Conservation (phyloP, 148 eudicot genomes). For the Rhododendron griersonianum region DNA sequence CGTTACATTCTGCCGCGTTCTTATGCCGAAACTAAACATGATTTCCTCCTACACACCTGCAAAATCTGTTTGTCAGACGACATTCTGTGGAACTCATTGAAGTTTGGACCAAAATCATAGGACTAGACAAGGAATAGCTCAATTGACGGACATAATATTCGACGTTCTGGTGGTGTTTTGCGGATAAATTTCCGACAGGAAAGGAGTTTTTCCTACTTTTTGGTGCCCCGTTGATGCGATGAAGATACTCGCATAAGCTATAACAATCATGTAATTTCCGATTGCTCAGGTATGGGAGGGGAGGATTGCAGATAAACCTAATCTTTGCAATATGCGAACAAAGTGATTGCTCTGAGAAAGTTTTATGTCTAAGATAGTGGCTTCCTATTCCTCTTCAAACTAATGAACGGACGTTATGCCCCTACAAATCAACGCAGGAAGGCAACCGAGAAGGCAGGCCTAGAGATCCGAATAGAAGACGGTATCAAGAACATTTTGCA, state of each 20-base stretch:
- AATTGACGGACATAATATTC: neutral
- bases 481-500: neutral
- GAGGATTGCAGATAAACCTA: neutral
- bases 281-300: neutral
- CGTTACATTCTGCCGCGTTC: conserved; percentile 35
- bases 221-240: neutral
- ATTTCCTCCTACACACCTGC: conserved; percentile 14
- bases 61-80: neutral
- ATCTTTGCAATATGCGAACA: neutral
- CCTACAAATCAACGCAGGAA: no score
- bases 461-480: neutral
- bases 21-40: conserved; percentile 33
- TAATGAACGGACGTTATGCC: no score
- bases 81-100: neutral
- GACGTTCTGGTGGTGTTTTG: neutral
- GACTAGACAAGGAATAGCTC: neutral
- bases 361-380: neutral
- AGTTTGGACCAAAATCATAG: neutral
- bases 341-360: neutral
- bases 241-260: neutral
- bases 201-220: neutral
- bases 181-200: neutral
- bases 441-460: neutral
- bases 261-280: neutral
- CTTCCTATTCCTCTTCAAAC: neutral